phyloP scores from a whole-genome alignment of 352 stramenopile genomes.

The Globisporangium ultimum region DNA sequence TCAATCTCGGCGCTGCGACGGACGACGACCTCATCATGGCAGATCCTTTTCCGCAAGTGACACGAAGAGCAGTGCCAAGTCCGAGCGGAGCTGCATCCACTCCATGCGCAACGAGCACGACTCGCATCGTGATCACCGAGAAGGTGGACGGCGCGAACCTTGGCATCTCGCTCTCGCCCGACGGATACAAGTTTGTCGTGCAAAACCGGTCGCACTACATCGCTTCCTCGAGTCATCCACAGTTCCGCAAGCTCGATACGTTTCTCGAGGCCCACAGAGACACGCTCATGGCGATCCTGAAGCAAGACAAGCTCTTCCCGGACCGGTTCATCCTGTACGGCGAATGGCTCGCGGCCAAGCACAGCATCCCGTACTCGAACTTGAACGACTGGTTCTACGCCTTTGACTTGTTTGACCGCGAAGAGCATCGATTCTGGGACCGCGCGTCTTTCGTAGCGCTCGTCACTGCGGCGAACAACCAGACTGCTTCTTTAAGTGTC shows the following conservation, averaged over 20 bases:
- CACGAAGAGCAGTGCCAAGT: background rate
- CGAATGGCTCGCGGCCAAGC: conserved; percentile 76
- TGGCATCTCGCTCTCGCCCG: conserved; percentile 57
- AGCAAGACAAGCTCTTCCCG: conserved; percentile 46
- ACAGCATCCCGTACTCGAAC: conserved; percentile 76
- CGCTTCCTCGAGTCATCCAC: conserved; percentile 44
- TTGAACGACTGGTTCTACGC: conserved; percentile 70
- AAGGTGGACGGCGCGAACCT: conserved; percentile 87
- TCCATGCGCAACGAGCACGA: no score
- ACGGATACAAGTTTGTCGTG: conserved; percentile 46
- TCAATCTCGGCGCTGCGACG: conserved; percentile 53
- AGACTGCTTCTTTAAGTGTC: conserved; percentile 13
- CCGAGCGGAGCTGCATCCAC: no score
- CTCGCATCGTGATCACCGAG: conserved; percentile 58
- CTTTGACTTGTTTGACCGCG: conserved; percentile 79
- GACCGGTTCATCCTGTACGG: conserved; percentile 77
- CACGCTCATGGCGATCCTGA: conserved; percentile 42
- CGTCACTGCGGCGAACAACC: conserved; percentile 10
- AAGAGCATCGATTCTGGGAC: conserved; percentile 42
- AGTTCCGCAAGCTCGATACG: conserved; percentile 63
- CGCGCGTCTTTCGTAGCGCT: conserved; percentile 29
- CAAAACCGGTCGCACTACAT: conserved; percentile 81
- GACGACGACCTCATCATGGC: conserved; percentile 48
- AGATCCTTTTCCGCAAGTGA: conserved; percentile 1
- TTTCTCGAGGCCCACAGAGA: conserved; percentile 46